phyloP scores from a whole-genome alignment of 495 filamentous ascomycete genomes.

The Penicillium pancosmium region DNA sequence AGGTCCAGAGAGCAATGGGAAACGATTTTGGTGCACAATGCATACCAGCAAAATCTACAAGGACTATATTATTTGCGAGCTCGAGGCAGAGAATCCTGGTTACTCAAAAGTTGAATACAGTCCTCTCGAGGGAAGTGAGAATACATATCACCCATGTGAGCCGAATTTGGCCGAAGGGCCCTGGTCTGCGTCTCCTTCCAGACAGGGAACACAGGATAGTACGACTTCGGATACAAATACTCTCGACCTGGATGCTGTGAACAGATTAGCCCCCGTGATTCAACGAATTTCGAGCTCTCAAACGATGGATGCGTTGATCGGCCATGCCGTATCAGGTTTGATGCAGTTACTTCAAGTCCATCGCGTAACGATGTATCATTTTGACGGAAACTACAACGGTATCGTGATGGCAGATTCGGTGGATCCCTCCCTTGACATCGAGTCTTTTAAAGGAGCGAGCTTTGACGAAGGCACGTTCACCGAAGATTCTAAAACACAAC shows the following conservation, averaged over 20 bases:
- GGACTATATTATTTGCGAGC: slow-evolving; percentile 77
- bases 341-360: slow-evolving; percentile 83
- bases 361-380: slow-evolving; percentile 87
- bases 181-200: not conserved
- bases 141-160: not conserved
- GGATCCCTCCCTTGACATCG: slow-evolving; percentile 67
- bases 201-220: slow-evolving; percentile 19
- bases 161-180: not conserved
- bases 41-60: slow-evolving; percentile 65
- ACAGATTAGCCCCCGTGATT: slow-evolving; percentile 83
- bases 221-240: slow-evolving; percentile 23
- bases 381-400: slow-evolving; percentile 76
- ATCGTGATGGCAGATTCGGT: slow-evolving; percentile 81
- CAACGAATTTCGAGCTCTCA: slow-evolving; percentile 73
- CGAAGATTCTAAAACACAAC: slow-evolving; percentile 73
- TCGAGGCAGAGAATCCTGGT: slow-evolving; percentile 68
- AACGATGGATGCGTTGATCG: slow-evolving; percentile 53
- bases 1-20: slow-evolving; percentile 43
- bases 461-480: slow-evolving; percentile 83
- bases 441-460: slow-evolving; percentile 78
- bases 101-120: not conserved
- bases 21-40: slow-evolving; percentile 84
- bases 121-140: not conserved
- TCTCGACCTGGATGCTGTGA: slow-evolving; percentile 73
- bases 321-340: slow-evolving; percentile 36